Conservation (phyloP, 192 early-diverging fungal genomes). For the Coemansia asiatica region DNA sequence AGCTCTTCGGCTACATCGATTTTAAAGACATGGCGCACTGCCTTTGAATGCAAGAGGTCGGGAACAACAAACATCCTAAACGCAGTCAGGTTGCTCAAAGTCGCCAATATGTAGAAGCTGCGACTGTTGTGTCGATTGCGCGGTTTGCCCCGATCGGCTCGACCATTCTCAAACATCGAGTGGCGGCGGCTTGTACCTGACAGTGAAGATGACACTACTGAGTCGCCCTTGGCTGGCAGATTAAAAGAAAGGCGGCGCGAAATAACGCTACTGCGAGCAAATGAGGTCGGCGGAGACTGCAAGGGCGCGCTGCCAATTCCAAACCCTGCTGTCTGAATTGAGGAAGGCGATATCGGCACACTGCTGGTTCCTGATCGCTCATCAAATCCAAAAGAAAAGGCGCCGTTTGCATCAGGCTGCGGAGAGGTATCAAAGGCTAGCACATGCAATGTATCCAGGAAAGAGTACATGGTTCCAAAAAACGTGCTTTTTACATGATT, state of each 20-base stretch:
- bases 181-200: slow-evolving; percentile 18
- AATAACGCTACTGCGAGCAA: slow-evolving; percentile 31
- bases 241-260: slow-evolving; percentile 41
- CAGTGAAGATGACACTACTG: neutral
- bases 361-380: neutral
- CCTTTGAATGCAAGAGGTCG: slow-evolving; percentile 71
- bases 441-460: slow-evolving; percentile 81
- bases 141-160: slow-evolving; percentile 15
- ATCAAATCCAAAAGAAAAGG: slow-evolving; percentile 1
- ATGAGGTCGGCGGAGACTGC: slow-evolving; percentile 52
- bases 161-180: slow-evolving; percentile 17
- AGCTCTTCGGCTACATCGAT: slow-evolving; percentile 58
- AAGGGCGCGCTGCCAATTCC: neutral
- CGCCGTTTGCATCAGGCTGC: neutral
- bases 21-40: slow-evolving; percentile 61
- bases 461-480: slow-evolving; percentile 68
- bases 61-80: slow-evolving; percentile 72
- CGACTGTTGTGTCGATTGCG: slow-evolving; percentile 19
- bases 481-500: slow-evolving; percentile 63
- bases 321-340: slow-evolving; percentile 2
- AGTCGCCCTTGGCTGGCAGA: slow-evolving; percentile 22
- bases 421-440: slow-evolving; percentile 46
- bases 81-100: slow-evolving; percentile 80
- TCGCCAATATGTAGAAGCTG: slow-evolving; percentile 64
- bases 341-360: neutral